phyloP scores from a whole-genome alignment of 257 asterid species.

The Solanum appendiculatum region DNA sequence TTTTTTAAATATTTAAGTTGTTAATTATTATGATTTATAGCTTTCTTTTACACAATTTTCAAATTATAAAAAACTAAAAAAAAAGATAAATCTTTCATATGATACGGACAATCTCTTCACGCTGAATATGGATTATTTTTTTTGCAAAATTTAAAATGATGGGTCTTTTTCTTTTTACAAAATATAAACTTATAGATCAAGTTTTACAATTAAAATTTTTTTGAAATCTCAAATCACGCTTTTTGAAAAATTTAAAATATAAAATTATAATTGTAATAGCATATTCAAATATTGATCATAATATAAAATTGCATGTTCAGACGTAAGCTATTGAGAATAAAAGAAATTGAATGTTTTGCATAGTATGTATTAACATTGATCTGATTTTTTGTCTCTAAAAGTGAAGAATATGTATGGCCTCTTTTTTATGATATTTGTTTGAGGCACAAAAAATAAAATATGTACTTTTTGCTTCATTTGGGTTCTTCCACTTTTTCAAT shows the following conservation, averaged over 20 bases:
- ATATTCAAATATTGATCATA: neutral
- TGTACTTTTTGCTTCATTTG: neutral
- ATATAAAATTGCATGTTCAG: neutral
- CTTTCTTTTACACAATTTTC: no score
- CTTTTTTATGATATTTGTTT: neutral
- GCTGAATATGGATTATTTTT: no score
- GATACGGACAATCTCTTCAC: no score
- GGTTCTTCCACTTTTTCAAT: conserved; percentile 18
- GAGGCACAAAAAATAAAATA: neutral
- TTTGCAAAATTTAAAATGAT: no score
- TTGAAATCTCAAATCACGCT: neutral
- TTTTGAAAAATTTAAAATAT: no score
- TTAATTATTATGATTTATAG: no score
- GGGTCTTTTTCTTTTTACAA: no score
- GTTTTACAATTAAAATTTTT: no score
- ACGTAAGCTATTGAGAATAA: neutral
- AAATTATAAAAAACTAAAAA: no score
- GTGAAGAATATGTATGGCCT: neutral
- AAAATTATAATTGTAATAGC: neutral
- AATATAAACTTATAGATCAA: no score
- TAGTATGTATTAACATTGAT: neutral
- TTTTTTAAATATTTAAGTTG: no score
- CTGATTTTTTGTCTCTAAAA: neutral
- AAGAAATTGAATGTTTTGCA: neutral
- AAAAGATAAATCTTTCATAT: no score